phyloP scores from a whole-genome alignment of 208 protist genomes.

The Crithidia fasciculata region DNA sequence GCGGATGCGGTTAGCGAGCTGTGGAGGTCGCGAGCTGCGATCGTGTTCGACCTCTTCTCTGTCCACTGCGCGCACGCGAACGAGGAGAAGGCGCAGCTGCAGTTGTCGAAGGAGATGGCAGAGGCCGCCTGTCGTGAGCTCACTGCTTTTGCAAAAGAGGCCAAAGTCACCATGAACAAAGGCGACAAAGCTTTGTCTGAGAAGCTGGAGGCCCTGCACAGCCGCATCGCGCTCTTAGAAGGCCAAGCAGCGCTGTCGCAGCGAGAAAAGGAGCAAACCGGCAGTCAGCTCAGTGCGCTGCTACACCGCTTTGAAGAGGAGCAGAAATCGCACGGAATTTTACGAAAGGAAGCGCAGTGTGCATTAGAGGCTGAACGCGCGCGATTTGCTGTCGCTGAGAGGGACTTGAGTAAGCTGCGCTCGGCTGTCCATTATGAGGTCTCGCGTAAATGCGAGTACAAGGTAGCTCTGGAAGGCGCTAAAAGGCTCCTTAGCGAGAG shows the following conservation, averaged over 20 bases:
- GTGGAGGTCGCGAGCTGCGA: conserved; percentile 2
- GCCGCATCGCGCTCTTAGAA: conserved; percentile 27
- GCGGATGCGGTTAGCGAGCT: neutral
- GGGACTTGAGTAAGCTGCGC: conserved; percentile 49
- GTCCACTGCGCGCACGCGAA: neutral
- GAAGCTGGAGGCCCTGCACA: conserved; percentile 25
- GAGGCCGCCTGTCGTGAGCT: conserved; percentile 36
- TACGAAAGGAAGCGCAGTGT: conserved; percentile 14
- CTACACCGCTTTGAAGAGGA: conserved; percentile 40
- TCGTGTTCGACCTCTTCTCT: neutral
- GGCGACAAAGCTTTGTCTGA: conserved; percentile 32
- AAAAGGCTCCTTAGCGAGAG: conserved; percentile 67
- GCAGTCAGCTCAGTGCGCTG: conserved; percentile 15
- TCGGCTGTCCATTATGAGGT: conserved; percentile 71
- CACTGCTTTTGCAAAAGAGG: conserved; percentile 35
- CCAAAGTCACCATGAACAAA: conserved; percentile 31
- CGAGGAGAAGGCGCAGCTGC: conserved; percentile 3
- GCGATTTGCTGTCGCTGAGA: conserved; percentile 17
- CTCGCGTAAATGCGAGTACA: conserved; percentile 80
- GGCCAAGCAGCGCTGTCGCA: conserved; percentile 1
- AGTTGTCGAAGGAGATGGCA: conserved; percentile 22
- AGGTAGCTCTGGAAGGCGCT: conserved; percentile 65
- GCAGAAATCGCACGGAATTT: conserved; percentile 15
- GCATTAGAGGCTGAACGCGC: conserved; percentile 29
- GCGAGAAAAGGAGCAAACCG: conserved; percentile 19